These are phyloP conservation scores for Nakazawaea sp. DNA, from an alignment of 805 yeast genomes.

Conservation along the genomic window DNA sequence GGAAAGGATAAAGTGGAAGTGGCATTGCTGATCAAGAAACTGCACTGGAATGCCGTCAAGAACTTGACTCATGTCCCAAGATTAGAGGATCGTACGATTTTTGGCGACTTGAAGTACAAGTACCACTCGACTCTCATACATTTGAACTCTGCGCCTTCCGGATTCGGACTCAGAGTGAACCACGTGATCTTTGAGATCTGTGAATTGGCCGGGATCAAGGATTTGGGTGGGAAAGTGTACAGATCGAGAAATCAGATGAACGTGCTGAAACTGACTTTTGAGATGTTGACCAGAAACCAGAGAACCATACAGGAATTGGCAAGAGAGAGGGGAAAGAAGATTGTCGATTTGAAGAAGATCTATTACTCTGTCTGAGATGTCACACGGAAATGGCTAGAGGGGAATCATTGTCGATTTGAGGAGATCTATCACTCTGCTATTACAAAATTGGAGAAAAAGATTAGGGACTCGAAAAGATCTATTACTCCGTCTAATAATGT, in stretches of 20 bases:
- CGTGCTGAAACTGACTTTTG: slow-evolving; percentile 83
- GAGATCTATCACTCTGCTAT: no score
- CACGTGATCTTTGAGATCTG: slow-evolving; percentile 87
- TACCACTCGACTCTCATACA: slow-evolving; percentile 82
- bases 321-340: slow-evolving; percentile 86
- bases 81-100: slow-evolving; percentile 85
- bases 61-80: slow-evolving; percentile 77
- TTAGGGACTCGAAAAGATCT: no score
- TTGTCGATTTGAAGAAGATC: slow-evolving; percentile 85
- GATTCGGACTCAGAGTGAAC: slow-evolving; percentile 89
- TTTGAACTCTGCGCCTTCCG: slow-evolving; percentile 84
- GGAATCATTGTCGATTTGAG: no score
- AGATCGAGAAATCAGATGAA: slow-evolving; percentile 93
- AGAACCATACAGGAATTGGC: slow-evolving; percentile 84
- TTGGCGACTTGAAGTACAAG: slow-evolving; percentile 75
- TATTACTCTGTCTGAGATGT: slow-evolving; percentile 50
- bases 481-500: no score
- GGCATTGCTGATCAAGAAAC: slow-evolving; percentile 69
- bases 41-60: slow-evolving; percentile 91
- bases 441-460: no score
- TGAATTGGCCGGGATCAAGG: slow-evolving; percentile 90
- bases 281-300: slow-evolving; percentile 72
- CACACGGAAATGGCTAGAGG: no score
- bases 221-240: slow-evolving; percentile 84
- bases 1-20: slow-evolving; percentile 82